Base-by-base conservation (phyloP, 495 filamentous ascomycete genomes). In the Daldinia loculata region DNA sequence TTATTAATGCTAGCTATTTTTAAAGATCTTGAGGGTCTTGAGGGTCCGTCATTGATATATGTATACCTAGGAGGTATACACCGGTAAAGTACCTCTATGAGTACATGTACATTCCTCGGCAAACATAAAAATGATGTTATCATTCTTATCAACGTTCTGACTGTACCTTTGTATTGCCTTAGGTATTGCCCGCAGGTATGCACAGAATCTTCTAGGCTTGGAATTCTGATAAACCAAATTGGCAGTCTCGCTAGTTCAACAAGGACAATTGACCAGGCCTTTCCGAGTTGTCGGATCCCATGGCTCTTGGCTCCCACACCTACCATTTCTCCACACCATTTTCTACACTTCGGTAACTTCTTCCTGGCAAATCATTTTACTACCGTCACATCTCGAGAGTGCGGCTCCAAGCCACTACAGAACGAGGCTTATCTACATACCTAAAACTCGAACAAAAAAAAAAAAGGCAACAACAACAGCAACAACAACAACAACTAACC, bases 291-390 rank as follows among this genome's bases (percentile, higher is more conserved):
- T 66, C 70, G 70, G 70, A 72, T 61, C 14, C 52, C 52, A 62
- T 34, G 62, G 45, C 39, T 56, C 59, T 62, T 60, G 59, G 56
- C 61, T 69, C 56, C 70, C 70, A 72, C 70, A 72, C 70, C 70
- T 43, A 56, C 55, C 70, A 64, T 69, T 72, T 72, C 70, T 72
- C 70, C 70, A 72, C 70, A 72, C 65, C 70, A 64, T 68, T 65
- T 53, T 66, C 53, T 50, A 61, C 56, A 58, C 41, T 66, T 61
- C 50, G 48, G 51, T 61, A 17, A 61, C 61, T 58, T 61, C 36
- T 32, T 57, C 41, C 56, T 43, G 66, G 70, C 65, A 68, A 68
- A 72, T 68, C 70, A 68, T 68, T 60, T 64, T 41, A 63, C 62
- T 60, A 56, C 48, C 17, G 55, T 63, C 30, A 56, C 39, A 60